Evolutionary conservation across 148 eudicot genomes (phyloP), one percentile per base, ranked within the genome.

Genomic region (Camellia sinensis): DNA sequence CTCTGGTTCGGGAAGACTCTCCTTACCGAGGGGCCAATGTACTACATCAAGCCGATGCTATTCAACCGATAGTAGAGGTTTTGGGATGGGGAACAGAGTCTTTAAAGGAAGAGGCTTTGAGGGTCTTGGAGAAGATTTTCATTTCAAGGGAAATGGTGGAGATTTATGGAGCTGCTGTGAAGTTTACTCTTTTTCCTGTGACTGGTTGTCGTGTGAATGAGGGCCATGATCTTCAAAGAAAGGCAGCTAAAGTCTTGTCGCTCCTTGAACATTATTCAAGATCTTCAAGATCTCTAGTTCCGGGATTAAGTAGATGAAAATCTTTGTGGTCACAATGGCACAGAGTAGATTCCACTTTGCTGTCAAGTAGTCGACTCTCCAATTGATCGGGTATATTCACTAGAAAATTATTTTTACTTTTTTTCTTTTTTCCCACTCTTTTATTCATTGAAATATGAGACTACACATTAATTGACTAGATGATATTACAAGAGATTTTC

Each of bases 21-120:
- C 87, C 87, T 46, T 77, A 80, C 2, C 54, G 74, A 57, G 87
- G 89, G 57, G 87, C 89, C 29, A 80, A 56, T 73, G 85, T 84
- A 2, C 75, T 87, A 68, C 87, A 84, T 44, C 83, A 82, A 71
- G 40, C 14, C 17, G 60, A 68, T 37, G 89, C 84, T 3, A 72
- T 86, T 14, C 48, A 22, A 2, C 84, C 81, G 3, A 68, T 68
- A 6, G 68, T 87, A 46, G 85, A 82, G 15, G 87, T 84, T 71
- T 78, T 87, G 80, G 68, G 40, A 22, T 87, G 89, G 89, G 89
- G 85, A 15, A 80, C 84, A 0, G 82, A 80, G 43, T 83, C 85
- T 15, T 56, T 86, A 71, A 86, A 83, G 72, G 84, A 67, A 50
- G 88, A 86, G 77, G 85, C 79, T 44, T 74, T 87, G 77, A 79